Evolutionary conservation across 176 grass and related monocot genomes (phyloP), one percentile per base, ranked within the genome.

Genomic region (Avena atlantica): DNA sequence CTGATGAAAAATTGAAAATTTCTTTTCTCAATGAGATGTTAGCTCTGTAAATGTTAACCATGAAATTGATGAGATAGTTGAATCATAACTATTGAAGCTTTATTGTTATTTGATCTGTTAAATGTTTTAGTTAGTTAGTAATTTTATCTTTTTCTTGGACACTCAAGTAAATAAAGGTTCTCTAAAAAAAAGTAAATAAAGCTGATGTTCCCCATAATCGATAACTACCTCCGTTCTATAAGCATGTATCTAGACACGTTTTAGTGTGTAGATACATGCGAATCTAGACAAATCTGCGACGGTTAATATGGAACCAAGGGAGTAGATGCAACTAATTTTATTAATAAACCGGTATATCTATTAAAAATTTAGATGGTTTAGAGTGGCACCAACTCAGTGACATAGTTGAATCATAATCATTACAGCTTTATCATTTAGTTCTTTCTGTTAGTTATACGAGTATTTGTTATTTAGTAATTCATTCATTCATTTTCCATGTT

Each of bases 401-500:
- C 3, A 78, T 60, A 44, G 31, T 60, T 61, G 29, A 60, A 44
- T 79, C 6, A n/a, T 79, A 61, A 57, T 4, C 5, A n/a, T 13
- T 78, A 12, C 7, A 79, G 31, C 55, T 23, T 57, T 60, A 79
- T 8, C 11, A 20, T 78, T 61, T 19, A 40, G 8, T 60, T 40
- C 4, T 79, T 42, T 78, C 51, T 58, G 52, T 36, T 58, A n/a
- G 29, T 11, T 36, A 12, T 34, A 34, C 31, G 31, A 34, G 31
- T 78, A 19, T 76, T 76, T 52, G 14, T 53, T 27, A 53, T 76
- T 72, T 53, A 76, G 23, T 76, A 31, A 29, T 42, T 42, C 40
- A 42, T 31, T 53, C 7, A 29, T 76, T 76, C 73, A 76, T 76
- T 53, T 53, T 76, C 23, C 48, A 55, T 76, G 74, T 76, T 17